These are phyloP conservation scores for Jaltomata sinuosa DNA, from an alignment of 257 asterid genomes.

Conservation along the genomic window DNA sequence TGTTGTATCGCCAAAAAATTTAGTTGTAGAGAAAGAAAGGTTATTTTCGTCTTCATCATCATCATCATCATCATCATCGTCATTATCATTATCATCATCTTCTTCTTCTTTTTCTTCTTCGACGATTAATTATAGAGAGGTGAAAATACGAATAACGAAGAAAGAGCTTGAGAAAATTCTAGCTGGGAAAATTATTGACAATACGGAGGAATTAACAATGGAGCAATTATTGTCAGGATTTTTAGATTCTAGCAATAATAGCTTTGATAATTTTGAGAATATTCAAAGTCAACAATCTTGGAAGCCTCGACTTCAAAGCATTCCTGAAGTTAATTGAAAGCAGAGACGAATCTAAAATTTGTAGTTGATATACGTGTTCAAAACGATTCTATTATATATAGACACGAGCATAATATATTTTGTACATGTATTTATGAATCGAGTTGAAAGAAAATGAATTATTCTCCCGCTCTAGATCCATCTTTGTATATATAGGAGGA, in stretches of 20 bases:
- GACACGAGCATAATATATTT: not conserved
- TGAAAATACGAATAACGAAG: constrained; percentile 1
- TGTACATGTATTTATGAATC: not conserved
- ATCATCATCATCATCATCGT: not conserved
- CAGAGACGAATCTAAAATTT: not conserved
- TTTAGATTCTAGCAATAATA: not conserved
- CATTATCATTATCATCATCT: not conserved
- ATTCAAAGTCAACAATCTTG: not conserved
- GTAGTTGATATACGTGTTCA: not conserved
- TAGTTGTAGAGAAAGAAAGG: not conserved
- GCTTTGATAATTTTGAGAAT: not conserved
- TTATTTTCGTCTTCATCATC: not conserved
- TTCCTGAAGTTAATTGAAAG: not conserved
- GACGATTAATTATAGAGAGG: not conserved
- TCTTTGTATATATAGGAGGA: not conserved
- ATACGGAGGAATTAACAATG: not conserved
- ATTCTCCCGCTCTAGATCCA: not conserved
- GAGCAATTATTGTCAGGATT: constrained; percentile 2
- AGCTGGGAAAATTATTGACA: not conserved
- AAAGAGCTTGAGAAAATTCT: constrained; percentile 1
- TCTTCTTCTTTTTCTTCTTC: not conserved
- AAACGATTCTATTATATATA: not conserved
- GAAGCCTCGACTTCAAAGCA: constrained; percentile 10
- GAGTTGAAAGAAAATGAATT: not conserved
- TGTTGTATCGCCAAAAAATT: not conserved